These are phyloP conservation scores for Zoysia matrella DNA, from an alignment of 202 grass and related monocot genomes.

Conservation along the genomic window DNA sequence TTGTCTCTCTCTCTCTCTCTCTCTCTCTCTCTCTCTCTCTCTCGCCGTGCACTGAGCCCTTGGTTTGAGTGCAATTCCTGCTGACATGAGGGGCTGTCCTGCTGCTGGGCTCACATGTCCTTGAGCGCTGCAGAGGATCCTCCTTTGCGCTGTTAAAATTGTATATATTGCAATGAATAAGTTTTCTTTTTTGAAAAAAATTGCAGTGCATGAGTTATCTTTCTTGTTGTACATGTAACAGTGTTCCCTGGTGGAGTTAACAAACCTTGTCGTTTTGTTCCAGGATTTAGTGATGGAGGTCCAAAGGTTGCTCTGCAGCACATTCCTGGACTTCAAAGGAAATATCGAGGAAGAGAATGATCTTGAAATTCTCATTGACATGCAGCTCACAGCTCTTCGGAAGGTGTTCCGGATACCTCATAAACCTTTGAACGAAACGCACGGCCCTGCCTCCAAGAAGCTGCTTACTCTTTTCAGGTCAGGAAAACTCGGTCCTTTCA, in stretches of 20 bases:
- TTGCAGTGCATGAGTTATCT: too few relatives aligned
- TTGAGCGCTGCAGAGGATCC: too few relatives aligned
- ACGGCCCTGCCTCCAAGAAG: conserved; percentile 71
- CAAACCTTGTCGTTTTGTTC: conserved; percentile 11
- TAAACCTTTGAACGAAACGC: conserved; percentile 67
- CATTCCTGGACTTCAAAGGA: conserved; percentile 67
- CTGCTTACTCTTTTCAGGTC: conserved; percentile 81
- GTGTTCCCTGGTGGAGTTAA: background rate
- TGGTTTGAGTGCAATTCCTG: too few relatives aligned
- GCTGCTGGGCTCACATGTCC: too few relatives aligned
- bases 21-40: too few relatives aligned
- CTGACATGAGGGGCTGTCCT: too few relatives aligned
- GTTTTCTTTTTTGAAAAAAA: too few relatives aligned
- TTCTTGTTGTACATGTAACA: too few relatives aligned
- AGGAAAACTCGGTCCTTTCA: conserved; percentile 81
- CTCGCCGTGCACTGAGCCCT: too few relatives aligned
- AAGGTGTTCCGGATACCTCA: conserved; percentile 80
- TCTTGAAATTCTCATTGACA: conserved; percentile 75
- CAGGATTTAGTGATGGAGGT: conserved; percentile 86
- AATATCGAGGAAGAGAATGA: conserved; percentile 71
- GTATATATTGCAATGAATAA: too few relatives aligned
- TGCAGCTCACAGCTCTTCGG: conserved; percentile 66
- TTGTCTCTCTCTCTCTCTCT: too few relatives aligned
- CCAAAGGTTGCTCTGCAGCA: conserved; percentile 60
- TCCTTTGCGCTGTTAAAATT: too few relatives aligned